Conservation (phyloP, 2,329 filamentous ascomycete species). For the Apiospora marii region DNA sequence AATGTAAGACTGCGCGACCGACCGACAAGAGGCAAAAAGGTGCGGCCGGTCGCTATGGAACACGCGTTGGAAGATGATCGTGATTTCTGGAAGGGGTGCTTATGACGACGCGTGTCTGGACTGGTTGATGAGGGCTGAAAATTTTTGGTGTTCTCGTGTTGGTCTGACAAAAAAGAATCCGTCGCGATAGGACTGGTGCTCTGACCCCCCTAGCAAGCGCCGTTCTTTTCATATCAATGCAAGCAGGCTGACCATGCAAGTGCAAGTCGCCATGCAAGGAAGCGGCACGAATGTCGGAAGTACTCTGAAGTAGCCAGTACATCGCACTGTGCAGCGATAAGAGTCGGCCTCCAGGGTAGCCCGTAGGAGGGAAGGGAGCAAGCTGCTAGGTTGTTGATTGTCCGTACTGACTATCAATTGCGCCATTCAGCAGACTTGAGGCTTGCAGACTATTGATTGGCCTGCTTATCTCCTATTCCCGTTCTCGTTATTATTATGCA, state of each 20-base stretch:
- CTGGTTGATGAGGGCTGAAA: constrained; percentile 16
- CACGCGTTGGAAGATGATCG: constrained; percentile 17
- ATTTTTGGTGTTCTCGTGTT: constrained; percentile 19
- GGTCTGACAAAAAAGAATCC: constrained; percentile 29
- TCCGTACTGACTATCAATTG: neutral
- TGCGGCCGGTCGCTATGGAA: neutral
- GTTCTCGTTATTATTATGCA: neutral
- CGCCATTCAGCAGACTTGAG: neutral
- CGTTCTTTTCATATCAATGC: constrained; percentile 35
- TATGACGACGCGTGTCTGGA: constrained; percentile 20
- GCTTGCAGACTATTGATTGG: neutral
- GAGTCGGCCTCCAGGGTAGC: neutral
- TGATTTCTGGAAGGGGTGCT: constrained; percentile 14
- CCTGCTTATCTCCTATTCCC: neutral
- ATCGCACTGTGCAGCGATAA: constrained; percentile 32
- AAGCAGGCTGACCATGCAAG: constrained; percentile 39
- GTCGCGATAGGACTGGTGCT: constrained; percentile 31
- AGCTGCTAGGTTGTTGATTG: neutral
- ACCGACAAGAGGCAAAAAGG: neutral
- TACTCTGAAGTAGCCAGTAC: constrained; percentile 38
- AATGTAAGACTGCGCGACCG: neutral
- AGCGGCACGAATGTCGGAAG: constrained; percentile 35
- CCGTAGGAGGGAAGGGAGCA: neutral
- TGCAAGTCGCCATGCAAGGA: constrained; percentile 33
- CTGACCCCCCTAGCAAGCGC: constrained; percentile 34